Evolutionary conservation across 2,329 filamentous ascomycete species (phyloP).

Genomic region (Sclerotinia minor): DNA sequence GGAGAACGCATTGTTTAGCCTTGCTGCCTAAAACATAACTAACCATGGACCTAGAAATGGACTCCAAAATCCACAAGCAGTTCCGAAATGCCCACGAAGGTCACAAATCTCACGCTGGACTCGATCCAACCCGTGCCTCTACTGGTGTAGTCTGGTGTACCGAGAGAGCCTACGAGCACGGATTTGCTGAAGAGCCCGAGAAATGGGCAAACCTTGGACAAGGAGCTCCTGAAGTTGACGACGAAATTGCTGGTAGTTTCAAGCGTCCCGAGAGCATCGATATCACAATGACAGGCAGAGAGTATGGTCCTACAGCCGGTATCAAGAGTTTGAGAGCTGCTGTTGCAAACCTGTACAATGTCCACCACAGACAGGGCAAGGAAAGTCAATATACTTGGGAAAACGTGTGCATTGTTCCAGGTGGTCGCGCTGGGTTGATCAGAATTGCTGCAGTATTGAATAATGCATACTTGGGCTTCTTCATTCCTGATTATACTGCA

Average conservation of each 20-base stretch:
- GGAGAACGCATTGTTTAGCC: background rate
- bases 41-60: conserved; percentile 60
- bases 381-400: conserved; percentile 92
- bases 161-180: conserved; percentile 84
- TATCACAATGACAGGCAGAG: conserved; percentile 73
- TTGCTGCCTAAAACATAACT: background rate
- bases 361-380: conserved; percentile 85
- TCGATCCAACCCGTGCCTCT: conserved; percentile 82
- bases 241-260: conserved; percentile 89
- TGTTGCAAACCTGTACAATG: conserved; percentile 90
- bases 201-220: conserved; percentile 93
- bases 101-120: conserved; percentile 84
- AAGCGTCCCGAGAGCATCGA: conserved; percentile 76
- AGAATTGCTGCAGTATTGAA: conserved; percentile 92
- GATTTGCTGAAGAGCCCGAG: conserved; percentile 78
- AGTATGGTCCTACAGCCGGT: conserved; percentile 92
- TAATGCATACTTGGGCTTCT: conserved; percentile 90
- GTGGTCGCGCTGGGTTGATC: conserved; percentile 88
- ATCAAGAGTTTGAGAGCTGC: conserved; percentile 89
- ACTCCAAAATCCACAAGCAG: conserved; percentile 81
- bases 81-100: conserved; percentile 90
- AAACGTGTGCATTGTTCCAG: conserved; percentile 95
- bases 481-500: conserved; percentile 92
- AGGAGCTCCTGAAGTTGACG: conserved; percentile 90
- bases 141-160: conserved; percentile 95